Evolutionary conservation across 2,329 filamentous ascomycete species (phyloP).

Genomic region (Fusarium metavorans): DNA sequence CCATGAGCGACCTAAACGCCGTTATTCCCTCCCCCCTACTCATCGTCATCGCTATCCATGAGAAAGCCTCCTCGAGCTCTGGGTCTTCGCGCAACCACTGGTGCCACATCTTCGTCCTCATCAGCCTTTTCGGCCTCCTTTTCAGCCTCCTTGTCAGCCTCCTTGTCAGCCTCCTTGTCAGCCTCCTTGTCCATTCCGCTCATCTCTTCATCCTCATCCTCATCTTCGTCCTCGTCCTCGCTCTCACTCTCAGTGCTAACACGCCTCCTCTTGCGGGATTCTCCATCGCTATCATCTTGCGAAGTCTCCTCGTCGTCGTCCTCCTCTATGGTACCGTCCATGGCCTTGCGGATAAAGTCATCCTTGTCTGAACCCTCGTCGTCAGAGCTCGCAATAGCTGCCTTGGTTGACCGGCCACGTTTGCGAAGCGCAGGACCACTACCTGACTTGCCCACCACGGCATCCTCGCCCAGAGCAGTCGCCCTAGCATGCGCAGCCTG

Average conservation of each 20-base stretch:
- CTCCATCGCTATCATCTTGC: conserved; percentile 50
- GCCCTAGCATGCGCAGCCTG: conserved; percentile 57
- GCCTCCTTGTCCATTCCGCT: conserved; percentile 43
- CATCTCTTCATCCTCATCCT: conserved; percentile 17
- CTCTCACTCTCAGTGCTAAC: conserved; percentile 40
- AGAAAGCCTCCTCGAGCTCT: conserved; percentile 67
- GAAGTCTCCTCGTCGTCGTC: conserved; percentile 45
- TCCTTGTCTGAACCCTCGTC: conserved; percentile 37
- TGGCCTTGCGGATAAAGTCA: conserved; percentile 34
- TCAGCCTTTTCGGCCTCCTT: conserved; percentile 30
- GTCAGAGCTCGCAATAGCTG: neutral
- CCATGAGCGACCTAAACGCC: conserved; percentile 26
- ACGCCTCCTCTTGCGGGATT: conserved; percentile 53
- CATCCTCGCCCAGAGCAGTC: conserved; percentile 21
- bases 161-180: neutral
- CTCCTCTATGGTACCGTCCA: conserved; percentile 40
- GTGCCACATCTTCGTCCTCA: conserved; percentile 48
- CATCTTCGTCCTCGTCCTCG: neutral
- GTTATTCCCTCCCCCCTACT: conserved; percentile 1
- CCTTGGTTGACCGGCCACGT: conserved; percentile 24
- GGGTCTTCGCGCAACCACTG: conserved; percentile 52
- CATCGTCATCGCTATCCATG: conserved; percentile 69
- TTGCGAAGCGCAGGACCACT: conserved; percentile 40
- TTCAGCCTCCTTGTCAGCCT: neutral
- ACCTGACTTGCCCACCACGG: neutral